A percentile compares a stretch with the other conserved stretches of the same genome.
phyloP scores from a whole-genome alignment of 2,329 filamentous ascomycete species.

The Aureobasidium lini region DNA sequence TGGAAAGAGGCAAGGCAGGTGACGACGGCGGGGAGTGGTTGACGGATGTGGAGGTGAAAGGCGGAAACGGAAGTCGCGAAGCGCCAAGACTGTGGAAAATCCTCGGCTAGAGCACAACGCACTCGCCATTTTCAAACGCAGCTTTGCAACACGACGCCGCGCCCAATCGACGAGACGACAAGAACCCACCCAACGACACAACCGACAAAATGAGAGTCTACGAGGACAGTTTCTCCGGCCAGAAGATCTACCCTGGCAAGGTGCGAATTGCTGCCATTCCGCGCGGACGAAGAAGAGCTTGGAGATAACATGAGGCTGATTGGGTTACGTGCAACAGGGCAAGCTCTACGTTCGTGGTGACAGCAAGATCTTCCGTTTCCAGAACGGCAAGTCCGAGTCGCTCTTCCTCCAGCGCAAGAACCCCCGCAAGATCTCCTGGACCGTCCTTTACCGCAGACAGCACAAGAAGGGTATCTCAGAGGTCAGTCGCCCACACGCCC shows the following conservation, averaged over 20 bases:
- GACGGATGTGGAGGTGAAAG: not conserved
- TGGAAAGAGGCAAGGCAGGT: no score
- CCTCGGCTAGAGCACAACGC: not conserved
- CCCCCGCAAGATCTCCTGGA: constrained; percentile 98
- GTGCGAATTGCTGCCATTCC: constrained; percentile 39
- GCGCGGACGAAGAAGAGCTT: not conserved
- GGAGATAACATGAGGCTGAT: constrained; percentile 15
- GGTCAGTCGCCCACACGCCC: constrained; percentile 54
- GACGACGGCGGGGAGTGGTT: not conserved
- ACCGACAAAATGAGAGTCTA: constrained; percentile 60
- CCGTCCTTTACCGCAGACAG: constrained; percentile 93
- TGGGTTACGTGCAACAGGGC: constrained; percentile 54
- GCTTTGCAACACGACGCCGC: constrained; percentile 7
- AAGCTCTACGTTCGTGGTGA: constrained; percentile 99
- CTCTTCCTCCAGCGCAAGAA: constrained; percentile 99
- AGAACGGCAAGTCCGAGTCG: constrained; percentile 99
- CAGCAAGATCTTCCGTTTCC: constrained; percentile 99
- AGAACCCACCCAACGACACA: constrained; percentile 13
- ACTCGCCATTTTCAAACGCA: constrained; percentile 1
- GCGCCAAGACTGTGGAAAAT: constrained; percentile 1
- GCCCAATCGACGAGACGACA: constrained; percentile 8
- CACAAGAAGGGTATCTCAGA: constrained; percentile 99
- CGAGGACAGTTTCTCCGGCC: constrained; percentile 70
- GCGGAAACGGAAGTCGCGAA: not conserved
- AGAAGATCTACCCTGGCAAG: constrained; percentile 76